Evolutionary conservation across 805 yeast species (phyloP).

Genomic region (Suhomyces prunicola): DNA sequence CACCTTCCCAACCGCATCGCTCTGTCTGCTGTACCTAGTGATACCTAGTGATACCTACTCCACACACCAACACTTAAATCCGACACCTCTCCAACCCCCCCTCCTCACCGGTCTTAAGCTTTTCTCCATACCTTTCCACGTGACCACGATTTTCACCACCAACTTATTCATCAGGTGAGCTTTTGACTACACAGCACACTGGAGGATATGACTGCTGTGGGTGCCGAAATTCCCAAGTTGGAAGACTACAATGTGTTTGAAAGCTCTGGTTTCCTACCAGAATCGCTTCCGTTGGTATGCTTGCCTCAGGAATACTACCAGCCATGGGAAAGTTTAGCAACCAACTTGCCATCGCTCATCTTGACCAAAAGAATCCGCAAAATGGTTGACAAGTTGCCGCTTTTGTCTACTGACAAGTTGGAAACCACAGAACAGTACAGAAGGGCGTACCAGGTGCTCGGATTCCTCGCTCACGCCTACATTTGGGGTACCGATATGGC

Average conservation of each 20-base stretch:
- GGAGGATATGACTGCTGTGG: neutral
- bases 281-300: conserved; percentile 53
- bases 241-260: conserved; percentile 70
- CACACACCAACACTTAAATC: too few species aligned
- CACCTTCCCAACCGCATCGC: neutral
- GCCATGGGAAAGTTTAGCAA: conserved; percentile 75
- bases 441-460: conserved; percentile 76
- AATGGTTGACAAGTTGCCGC: conserved; percentile 62
- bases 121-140: neutral
- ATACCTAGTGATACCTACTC: too few species aligned
- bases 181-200: neutral
- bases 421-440: conserved; percentile 51
- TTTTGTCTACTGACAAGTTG: conserved; percentile 48
- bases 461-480: conserved; percentile 84
- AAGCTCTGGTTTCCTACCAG: conserved; percentile 76
- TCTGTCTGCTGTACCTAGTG: neutral
- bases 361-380: conserved; percentile 59
- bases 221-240: conserved; percentile 22
- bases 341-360: conserved; percentile 68
- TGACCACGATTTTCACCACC: neutral
- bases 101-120: neutral
- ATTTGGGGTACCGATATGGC: conserved; percentile 79
- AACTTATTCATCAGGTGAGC: neutral
- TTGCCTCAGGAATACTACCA: conserved; percentile 61
- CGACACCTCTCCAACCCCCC: neutral